These are phyloP conservation scores for Malania oleifera DNA, from an alignment of 164 flowering plant species.

Conservation along the genomic window DNA sequence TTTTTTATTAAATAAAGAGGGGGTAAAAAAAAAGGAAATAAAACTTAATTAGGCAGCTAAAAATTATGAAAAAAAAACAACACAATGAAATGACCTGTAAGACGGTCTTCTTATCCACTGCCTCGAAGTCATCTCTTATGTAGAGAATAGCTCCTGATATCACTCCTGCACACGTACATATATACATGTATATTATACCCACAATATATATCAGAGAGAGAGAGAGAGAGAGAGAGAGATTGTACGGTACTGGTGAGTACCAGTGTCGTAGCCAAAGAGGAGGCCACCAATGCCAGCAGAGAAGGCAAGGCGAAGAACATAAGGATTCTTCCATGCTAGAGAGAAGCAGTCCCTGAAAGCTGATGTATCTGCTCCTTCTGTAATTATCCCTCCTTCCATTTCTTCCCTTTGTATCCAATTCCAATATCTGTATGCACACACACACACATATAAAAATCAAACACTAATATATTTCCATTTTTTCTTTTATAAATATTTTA, in stretches of 20 bases:
- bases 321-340: constrained; percentile 62
- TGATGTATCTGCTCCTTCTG: constrained; percentile 35
- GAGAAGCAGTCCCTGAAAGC: constrained; percentile 57
- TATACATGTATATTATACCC: too few species aligned
- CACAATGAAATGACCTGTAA: constrained; percentile 38
- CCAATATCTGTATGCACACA: neutral
- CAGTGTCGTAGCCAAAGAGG: constrained; percentile 71
- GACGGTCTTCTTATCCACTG: constrained; percentile 48
- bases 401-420: neutral
- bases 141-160: constrained; percentile 74
- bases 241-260: too few species aligned
- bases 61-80: neutral
- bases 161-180: constrained; percentile 40
- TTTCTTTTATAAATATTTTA: too few species aligned
- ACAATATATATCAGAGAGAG: too few species aligned
- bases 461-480: too few species aligned
- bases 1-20: too few species aligned
- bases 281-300: constrained; percentile 71
- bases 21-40: neutral
- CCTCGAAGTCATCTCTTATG: constrained; percentile 57
- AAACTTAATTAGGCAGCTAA: too few species aligned
- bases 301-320: constrained; percentile 63
- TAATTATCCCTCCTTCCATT: constrained; percentile 56
- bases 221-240: neutral
- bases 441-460: too few species aligned